phyloP scores from a whole-genome alignment of 306 rosid genomes.

The Trifolium repens region DNA sequence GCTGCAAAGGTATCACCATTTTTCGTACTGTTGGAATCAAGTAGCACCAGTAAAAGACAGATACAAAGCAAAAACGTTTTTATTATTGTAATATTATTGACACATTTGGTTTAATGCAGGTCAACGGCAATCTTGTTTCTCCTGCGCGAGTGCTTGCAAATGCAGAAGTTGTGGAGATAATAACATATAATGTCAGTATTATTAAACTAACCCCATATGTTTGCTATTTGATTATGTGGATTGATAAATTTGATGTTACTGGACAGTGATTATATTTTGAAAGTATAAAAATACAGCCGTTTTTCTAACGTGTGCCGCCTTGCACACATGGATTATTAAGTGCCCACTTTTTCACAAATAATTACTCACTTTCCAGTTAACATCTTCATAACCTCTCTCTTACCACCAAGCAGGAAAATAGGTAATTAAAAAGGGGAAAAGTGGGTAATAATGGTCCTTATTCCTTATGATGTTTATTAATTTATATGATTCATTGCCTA shows the following conservation, averaged over 20 bases:
- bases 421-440: not conserved
- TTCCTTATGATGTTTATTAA: not conserved
- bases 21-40: slow-evolving; percentile 24
- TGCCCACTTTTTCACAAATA: not conserved
- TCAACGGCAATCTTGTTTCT: slow-evolving; percentile 92
- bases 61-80: slow-evolving; percentile 18
- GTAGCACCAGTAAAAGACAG: slow-evolving; percentile 34
- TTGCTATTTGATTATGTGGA: slow-evolving; percentile 18
- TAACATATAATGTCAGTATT: slow-evolving; percentile 88
- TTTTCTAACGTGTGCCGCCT: not conserved
- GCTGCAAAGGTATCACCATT: slow-evolving; percentile 85
- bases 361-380: not conserved
- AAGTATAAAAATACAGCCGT: not conserved
- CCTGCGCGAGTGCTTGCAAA: slow-evolving; percentile 86
- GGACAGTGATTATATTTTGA: slow-evolving; percentile 24
- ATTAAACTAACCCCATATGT: slow-evolving; percentile 26
- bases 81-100: slow-evolving; percentile 21
- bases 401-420: not conserved
- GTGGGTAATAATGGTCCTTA: not conserved
- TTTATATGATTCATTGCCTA: slow-evolving; percentile 19
- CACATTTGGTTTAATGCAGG: slow-evolving; percentile 63
- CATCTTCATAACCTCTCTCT: not conserved
- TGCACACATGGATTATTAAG: not conserved
- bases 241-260: slow-evolving; percentile 33
- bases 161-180: slow-evolving; percentile 99